These are phyloP conservation scores for Speleostelium caveatum DNA, from an alignment of 78 protist species.

Conservation along the genomic window DNA sequence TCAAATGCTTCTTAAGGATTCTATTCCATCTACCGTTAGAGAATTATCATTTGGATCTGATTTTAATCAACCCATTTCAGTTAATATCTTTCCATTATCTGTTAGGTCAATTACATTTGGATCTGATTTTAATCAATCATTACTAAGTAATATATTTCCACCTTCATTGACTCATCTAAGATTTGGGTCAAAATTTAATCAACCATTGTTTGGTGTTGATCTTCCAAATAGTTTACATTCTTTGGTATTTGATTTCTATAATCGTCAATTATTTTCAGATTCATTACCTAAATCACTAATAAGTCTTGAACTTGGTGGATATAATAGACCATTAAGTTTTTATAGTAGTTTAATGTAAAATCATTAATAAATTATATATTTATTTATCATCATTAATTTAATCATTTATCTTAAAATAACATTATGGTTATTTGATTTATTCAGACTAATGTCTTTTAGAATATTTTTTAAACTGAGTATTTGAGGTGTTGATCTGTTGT, in stretches of 20 bases:
- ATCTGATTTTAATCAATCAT: constrained; percentile 2
- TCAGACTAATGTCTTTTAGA: no score
- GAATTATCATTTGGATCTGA: neutral
- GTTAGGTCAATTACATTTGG: neutral
- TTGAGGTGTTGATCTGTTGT: no score
- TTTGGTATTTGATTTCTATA: constrained; percentile 2
- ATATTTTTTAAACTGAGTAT: no score
- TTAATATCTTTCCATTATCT: neutral
- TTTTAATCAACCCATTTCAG: constrained; percentile 1
- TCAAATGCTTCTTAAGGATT: neutral
- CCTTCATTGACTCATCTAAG: neutral
- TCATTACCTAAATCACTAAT: no score
- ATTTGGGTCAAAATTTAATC: neutral
- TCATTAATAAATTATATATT: no score
- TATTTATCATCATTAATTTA: no score
- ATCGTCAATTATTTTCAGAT: no score
- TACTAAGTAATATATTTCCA: neutral
- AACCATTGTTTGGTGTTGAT: neutral
- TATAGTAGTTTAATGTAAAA: no score
- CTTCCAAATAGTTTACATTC: neutral
- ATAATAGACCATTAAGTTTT: no score
- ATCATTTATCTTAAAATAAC: no score
- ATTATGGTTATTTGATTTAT: no score
- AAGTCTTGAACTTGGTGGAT: no score
- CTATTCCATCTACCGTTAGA: constrained; percentile 1